Evolutionary conservation across 306 rosid genomes (phyloP).

Genomic region (Potentilla sterilis): DNA sequence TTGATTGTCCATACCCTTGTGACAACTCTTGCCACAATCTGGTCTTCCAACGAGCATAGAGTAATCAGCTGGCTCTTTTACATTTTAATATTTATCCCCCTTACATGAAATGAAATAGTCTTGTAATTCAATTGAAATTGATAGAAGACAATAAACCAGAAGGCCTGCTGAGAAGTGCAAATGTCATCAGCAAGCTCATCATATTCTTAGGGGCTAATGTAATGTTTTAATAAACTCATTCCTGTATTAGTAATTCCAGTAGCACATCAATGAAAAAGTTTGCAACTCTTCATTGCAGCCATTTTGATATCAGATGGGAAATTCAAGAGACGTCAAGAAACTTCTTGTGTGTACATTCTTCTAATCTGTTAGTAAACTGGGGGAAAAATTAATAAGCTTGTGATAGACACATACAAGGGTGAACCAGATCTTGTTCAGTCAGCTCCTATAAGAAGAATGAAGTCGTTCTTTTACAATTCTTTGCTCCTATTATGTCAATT

Average conservation of each 20-base stretch:
- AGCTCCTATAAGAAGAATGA: not conserved
- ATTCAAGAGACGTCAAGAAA: not conserved
- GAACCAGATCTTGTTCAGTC: not conserved
- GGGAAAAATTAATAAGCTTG: not conserved
- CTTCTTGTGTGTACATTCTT: not conserved
- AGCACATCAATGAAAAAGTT: not conserved
- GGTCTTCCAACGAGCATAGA: constrained; percentile 45
- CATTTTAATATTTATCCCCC: constrained; percentile 6
- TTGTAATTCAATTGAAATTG: constrained; percentile 33
- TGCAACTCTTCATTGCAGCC: constrained; percentile 5
- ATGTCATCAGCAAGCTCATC: constrained; percentile 31
- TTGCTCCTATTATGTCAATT: not conserved
- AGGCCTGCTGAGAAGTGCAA: constrained; percentile 36
- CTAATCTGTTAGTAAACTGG: not conserved
- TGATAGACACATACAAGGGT: not conserved
- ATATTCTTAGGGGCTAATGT: not conserved
- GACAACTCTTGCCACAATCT: constrained; percentile 87
- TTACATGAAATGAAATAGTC: constrained; percentile 8
- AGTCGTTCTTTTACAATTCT: not conserved
- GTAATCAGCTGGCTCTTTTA: constrained; percentile 21
- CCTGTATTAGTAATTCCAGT: not conserved
- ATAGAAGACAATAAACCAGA: constrained; percentile 28
- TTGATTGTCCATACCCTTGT: constrained; percentile 94
- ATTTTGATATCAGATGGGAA: not conserved
- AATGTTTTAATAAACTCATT: constrained; percentile 1